These are phyloP conservation scores for Apostasia ramifera DNA, from an alignment of 106 monocot species.

Conservation along the genomic window DNA sequence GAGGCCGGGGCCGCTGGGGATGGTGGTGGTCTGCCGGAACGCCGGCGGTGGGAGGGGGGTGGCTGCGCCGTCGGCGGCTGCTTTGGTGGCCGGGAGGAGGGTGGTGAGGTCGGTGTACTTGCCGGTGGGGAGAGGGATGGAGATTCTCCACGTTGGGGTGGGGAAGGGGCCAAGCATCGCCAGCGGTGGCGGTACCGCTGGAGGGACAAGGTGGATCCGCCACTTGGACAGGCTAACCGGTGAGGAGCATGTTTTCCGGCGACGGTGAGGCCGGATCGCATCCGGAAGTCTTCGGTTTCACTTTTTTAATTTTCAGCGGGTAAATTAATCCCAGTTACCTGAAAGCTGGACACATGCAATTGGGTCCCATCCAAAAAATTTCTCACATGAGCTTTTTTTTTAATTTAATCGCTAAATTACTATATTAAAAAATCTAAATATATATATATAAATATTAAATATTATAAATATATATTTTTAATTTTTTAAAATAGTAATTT, in stretches of 20 bases:
- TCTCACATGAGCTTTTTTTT: no score
- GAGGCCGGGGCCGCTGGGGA: slow-evolving; percentile 51
- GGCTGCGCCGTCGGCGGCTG: slow-evolving; percentile 3
- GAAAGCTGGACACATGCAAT: no score
- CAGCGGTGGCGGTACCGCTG: slow-evolving; percentile 1
- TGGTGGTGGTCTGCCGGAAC: slow-evolving; percentile 57
- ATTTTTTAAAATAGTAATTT: no score
- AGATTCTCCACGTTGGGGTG: slow-evolving; percentile 78
- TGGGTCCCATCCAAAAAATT: no score
- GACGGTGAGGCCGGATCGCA: not conserved
- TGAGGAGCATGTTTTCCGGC: slow-evolving; percentile 72
- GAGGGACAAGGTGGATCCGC: slow-evolving; percentile 51
- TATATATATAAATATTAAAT: no score
- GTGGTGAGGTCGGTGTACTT: slow-evolving; percentile 61
- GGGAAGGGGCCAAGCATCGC: slow-evolving; percentile 54
- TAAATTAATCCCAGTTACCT: not conserved
- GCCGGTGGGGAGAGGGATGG: slow-evolving; percentile 61
- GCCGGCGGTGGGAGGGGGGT: slow-evolving; percentile 5
- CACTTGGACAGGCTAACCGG: slow-evolving; percentile 55
- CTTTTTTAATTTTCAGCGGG: not conserved
- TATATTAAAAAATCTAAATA: no score
- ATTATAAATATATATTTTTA: no score
- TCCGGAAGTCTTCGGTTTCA: not conserved
- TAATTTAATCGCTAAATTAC: no score
- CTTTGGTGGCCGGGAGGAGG: slow-evolving; percentile 34